phyloP scores from a whole-genome alignment of 768 basidiomycete genomes.

The Daedaleopsis nitida region DNA sequence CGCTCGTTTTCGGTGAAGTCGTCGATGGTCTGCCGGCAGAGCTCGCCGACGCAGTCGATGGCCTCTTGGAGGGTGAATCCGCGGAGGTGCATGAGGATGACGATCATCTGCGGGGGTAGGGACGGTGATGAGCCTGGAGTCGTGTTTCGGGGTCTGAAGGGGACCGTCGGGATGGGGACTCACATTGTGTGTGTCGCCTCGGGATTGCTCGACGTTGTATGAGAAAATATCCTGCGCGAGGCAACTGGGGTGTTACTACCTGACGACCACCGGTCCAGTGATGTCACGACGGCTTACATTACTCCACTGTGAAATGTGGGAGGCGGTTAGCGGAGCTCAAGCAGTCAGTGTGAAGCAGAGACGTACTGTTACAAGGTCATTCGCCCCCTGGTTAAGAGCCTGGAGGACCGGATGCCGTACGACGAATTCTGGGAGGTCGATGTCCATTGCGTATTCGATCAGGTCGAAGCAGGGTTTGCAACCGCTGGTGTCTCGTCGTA shows the following conservation, averaged over 20 bases:
- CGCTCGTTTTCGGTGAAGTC: slow-evolving; percentile 46
- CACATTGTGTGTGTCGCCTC: slow-evolving; percentile 73
- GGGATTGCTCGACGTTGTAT: slow-evolving; percentile 81
- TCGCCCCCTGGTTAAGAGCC: slow-evolving; percentile 68
- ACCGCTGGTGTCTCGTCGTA: slow-evolving; percentile 77
- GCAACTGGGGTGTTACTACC: background rate
- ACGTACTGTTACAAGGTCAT: slow-evolving; percentile 61
- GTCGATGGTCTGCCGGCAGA: slow-evolving; percentile 58
- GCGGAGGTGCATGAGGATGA: slow-evolving; percentile 66
- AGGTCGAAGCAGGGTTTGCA: slow-evolving; percentile 78
- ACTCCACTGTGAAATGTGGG: slow-evolving; percentile 16
- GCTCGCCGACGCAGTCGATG: slow-evolving; percentile 62
- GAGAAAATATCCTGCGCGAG: slow-evolving; percentile 72
- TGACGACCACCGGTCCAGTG: background rate
- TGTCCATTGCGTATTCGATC: slow-evolving; percentile 76
- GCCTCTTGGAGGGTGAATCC: slow-evolving; percentile 61
- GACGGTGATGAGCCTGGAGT: background rate
- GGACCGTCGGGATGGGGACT: background rate
- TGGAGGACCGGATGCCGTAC: slow-evolving; percentile 70
- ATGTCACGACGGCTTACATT: slow-evolving; percentile 9
- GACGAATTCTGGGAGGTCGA: slow-evolving; percentile 76
- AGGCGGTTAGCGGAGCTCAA: slow-evolving; percentile 7
- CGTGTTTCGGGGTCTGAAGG: background rate
- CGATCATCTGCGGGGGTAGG: slow-evolving; percentile 45
- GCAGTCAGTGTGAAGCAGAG: background rate